phyloP scores from a whole-genome alignment of 495 filamentous ascomycete species.

The Chaetomium cochliodes region DNA sequence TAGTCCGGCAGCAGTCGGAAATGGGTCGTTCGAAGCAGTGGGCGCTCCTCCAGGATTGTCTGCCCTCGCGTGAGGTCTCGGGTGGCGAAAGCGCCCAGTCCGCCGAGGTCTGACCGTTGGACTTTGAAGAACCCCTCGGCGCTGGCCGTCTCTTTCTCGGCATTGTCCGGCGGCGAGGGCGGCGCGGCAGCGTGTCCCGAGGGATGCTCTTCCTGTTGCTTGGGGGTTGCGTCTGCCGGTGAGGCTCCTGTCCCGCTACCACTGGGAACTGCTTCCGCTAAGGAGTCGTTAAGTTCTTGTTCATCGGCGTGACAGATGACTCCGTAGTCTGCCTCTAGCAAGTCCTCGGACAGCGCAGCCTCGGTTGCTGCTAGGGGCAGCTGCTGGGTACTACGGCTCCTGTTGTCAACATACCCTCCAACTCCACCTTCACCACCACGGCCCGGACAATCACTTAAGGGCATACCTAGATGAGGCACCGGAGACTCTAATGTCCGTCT shows the following conservation, averaged over 20 bases:
- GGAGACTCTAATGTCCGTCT: not conserved
- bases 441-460: not conserved
- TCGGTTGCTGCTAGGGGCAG: too few species aligned
- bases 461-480: not conserved
- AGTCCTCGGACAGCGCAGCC: not conserved
- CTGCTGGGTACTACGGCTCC: not conserved
- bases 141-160: not conserved
- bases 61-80: conserved; percentile 28
- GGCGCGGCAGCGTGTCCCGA: not conserved
- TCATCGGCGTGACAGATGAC: not conserved
- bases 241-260: not conserved
- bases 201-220: not conserved
- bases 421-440: not conserved
- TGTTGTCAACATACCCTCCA: conserved; percentile 3
- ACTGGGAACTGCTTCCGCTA: not conserved
- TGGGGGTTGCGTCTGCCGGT: not conserved
- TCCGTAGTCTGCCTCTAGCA: not conserved
- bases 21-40: conserved; percentile 25
- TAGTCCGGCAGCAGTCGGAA: conserved; percentile 24
- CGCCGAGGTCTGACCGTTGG: conserved; percentile 28
- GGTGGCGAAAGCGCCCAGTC: conserved; percentile 36
- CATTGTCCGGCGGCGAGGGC: not conserved
- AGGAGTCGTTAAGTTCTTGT: not conserved
- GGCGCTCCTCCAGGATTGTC: conserved; percentile 32
- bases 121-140: conserved; percentile 27